These are phyloP conservation scores for Corchorus olitorius DNA, from an alignment of 345 rosid genomes.

Conservation along the genomic window DNA sequence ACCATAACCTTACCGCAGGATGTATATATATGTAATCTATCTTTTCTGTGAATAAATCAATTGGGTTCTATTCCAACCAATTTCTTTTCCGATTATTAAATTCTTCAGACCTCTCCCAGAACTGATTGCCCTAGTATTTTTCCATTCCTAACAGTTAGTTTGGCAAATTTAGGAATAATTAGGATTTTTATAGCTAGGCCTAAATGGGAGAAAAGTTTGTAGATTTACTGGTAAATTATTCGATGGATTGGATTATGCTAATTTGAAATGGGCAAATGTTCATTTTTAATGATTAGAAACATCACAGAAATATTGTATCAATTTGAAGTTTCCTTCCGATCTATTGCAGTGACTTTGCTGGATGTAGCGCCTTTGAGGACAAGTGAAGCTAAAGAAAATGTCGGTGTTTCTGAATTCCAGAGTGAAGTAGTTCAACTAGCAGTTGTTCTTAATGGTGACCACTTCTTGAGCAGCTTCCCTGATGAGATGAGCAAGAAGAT, in stretches of 20 bases:
- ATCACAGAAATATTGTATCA: neutral
- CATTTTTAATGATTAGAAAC: neutral
- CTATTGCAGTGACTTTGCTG: slow-evolving; percentile 64
- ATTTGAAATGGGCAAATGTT: too few species aligned
- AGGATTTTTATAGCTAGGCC: neutral
- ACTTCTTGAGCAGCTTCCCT: slow-evolving; percentile 80
- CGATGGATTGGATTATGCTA: neutral
- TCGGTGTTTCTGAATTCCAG: slow-evolving; percentile 72
- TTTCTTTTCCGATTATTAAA: too few species aligned
- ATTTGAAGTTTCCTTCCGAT: neutral
- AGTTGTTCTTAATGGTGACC: slow-evolving; percentile 91
- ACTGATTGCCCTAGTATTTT: slow-evolving; percentile 81
- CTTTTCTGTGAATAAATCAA: too few species aligned
- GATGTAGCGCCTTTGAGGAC: slow-evolving; percentile 69
- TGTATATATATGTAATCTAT: too few species aligned
- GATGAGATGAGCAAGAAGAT: slow-evolving; percentile 77
- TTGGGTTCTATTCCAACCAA: too few species aligned
- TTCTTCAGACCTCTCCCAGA: slow-evolving; percentile 58
- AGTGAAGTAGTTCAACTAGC: slow-evolving; percentile 90
- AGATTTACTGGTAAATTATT: too few species aligned
- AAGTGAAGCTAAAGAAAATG: slow-evolving; percentile 70
- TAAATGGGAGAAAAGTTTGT: neutral
- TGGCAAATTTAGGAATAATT: neutral
- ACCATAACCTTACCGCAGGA: too few species aligned
- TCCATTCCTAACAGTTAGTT: too few species aligned